These are phyloP conservation scores for Aspergillus carlsbadensis DNA, from an alignment of 495 filamentous ascomycete genomes.

Conservation along the genomic window DNA sequence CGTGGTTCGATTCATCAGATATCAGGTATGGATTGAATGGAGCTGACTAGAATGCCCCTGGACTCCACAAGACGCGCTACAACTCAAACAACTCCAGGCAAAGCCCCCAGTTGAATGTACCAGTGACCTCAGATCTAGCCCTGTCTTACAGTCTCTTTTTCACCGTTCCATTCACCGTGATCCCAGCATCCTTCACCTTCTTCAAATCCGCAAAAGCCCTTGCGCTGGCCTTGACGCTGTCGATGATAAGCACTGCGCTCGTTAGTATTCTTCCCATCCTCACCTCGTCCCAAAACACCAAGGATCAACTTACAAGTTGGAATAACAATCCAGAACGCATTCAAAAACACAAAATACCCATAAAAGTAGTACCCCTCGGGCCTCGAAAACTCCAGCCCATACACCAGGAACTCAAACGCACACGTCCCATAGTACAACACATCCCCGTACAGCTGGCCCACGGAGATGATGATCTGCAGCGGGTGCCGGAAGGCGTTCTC, in stretches of 20 bases:
- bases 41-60: no score
- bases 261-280: background rate
- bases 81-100: no score
- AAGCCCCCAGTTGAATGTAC: no score
- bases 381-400: conserved; percentile 57
- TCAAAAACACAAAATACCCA: conserved; percentile 76
- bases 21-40: no score
- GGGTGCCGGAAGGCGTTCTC: conserved; percentile 60
- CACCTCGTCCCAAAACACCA: background rate
- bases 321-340: conserved; percentile 74
- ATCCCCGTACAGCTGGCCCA: conserved; percentile 74
- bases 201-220: background rate
- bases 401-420: conserved; percentile 55
- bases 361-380: conserved; percentile 77
- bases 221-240: background rate
- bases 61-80: no score
- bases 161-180: background rate
- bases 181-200: background rate
- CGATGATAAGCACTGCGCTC: background rate
- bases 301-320: conserved; percentile 45
- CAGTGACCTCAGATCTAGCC: no score
- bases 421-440: conserved; percentile 78
- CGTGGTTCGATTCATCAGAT: no score
- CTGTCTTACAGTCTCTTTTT: no score
- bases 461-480: conserved; percentile 57